These are phyloP conservation scores for Crataegus laevigata DNA, from an alignment of 306 rosid species.

Conservation along the genomic window DNA sequence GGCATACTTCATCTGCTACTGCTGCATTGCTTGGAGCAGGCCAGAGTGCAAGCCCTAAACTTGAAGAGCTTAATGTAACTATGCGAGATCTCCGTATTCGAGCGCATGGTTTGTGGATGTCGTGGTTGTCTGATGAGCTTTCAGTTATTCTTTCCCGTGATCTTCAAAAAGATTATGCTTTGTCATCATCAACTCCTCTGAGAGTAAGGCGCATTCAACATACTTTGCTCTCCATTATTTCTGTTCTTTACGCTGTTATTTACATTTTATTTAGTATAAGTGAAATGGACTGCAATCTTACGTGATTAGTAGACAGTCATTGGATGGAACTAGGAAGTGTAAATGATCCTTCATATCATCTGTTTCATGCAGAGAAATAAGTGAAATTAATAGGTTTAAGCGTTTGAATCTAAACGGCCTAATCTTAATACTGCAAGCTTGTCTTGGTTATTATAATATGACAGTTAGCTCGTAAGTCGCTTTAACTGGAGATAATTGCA, in stretches of 20 bases:
- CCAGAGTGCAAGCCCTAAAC: conserved; percentile 71
- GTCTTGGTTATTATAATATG: not conserved
- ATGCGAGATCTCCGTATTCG: conserved; percentile 75
- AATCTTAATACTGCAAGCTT: not conserved
- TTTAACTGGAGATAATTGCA: not conserved
- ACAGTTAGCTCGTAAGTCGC: not conserved
- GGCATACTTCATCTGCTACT: conserved; percentile 54
- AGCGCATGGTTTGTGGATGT: conserved; percentile 85
- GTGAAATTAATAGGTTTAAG: not conserved
- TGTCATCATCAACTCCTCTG: conserved; percentile 67
- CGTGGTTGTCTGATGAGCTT: conserved; percentile 79
- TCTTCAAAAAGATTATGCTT: conserved; percentile 69
- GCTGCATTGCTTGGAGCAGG: conserved; percentile 73
- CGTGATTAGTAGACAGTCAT: not conserved
- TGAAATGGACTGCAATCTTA: not conserved
- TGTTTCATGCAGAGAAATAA: not conserved
- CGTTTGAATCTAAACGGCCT: not conserved
- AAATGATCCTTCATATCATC: not conserved
- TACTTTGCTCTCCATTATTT: conserved; percentile 3
- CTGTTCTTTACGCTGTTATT: not conserved
- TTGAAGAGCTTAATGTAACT: conserved; percentile 60
- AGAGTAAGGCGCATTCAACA: conserved; percentile 51
- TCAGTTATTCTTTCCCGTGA: conserved; percentile 51
- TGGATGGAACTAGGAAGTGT: not conserved
- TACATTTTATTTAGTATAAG: not conserved